Percentiles rank a stretch among this genome's conserved stretches.
These are phyloP conservation scores for Ogataea saltuana DNA, from an alignment of 805 yeast species.

Conservation along the genomic window DNA sequence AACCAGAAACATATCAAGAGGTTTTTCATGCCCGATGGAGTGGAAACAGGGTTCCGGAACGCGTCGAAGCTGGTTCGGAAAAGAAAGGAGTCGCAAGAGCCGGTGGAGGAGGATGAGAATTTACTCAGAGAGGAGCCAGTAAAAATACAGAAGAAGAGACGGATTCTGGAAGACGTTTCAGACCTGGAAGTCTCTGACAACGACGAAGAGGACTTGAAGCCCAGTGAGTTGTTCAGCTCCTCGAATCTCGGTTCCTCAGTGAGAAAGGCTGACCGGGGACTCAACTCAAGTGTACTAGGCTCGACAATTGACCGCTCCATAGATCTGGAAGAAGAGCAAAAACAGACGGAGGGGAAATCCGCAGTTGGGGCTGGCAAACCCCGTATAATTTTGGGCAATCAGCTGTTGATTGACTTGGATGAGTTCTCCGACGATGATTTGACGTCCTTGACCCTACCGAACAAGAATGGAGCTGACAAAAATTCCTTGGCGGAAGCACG, in stretches of 20 bases:
- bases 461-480: background rate
- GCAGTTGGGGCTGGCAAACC: too few species aligned
- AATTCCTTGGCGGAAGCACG: too few species aligned
- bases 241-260: conserved; percentile 11
- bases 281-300: conserved; percentile 12
- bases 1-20: conserved; percentile 34
- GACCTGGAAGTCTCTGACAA: conserved; percentile 19
- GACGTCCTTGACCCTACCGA: conserved; percentile 4
- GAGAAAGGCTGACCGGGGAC: conserved; percentile 5
- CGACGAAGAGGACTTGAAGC: conserved; percentile 18
- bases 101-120: conserved; percentile 16
- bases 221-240: conserved; percentile 22
- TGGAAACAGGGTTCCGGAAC: conserved; percentile 59
- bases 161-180: conserved; percentile 15
- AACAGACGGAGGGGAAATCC: too few species aligned
- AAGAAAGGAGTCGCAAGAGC: conserved; percentile 25
- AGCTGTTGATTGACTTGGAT: conserved; percentile 18
- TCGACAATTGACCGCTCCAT: conserved; percentile 17
- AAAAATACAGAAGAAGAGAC: conserved; percentile 10
- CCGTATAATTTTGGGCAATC: too few species aligned
- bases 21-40: conserved; percentile 76
- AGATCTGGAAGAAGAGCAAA: conserved; percentile 8
- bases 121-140: conserved; percentile 11
- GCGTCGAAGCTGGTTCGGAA: conserved; percentile 49
- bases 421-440: conserved; percentile 20